Evolutionary conservation across 371 early-diverging fungal genomes (phyloP).

Genomic region (Rhizoclosmatium hyalinum): DNA sequence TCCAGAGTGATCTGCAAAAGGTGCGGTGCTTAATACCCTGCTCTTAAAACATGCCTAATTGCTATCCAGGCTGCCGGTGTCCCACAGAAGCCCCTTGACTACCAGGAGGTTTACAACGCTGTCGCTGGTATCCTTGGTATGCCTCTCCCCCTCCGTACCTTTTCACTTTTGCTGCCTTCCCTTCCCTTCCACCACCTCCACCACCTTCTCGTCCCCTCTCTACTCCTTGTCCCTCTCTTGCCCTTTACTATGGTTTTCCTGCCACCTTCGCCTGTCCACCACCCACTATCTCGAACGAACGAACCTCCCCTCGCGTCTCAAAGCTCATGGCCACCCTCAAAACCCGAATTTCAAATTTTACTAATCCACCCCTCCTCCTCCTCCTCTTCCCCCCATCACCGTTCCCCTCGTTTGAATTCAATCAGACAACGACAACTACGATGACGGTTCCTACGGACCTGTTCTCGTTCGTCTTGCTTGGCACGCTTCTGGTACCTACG

Average conservation of each 20-base stretch:
- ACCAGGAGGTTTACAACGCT: constrained; percentile 45
- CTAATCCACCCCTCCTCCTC: neutral
- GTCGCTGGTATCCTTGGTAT: constrained; percentile 29
- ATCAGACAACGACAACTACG: constrained; percentile 62
- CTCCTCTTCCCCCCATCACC: neutral
- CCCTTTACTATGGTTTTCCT: neutral
- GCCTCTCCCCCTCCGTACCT: no score
- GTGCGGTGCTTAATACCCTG: neutral
- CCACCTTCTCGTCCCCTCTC: neutral
- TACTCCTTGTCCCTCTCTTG: constrained; percentile 3
- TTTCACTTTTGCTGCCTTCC: no score
- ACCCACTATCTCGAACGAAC: neutral
- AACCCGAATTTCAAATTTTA: no score
- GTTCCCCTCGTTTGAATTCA: constrained; percentile 2
- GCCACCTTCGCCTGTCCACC: neutral
- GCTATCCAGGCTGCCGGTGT: constrained; percentile 21
- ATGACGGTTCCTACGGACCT: constrained; percentile 90
- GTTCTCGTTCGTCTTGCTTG: constrained; percentile 73
- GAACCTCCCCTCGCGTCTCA: neutral
- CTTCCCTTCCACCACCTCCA: no score
- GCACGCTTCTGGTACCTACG: constrained; percentile 95
- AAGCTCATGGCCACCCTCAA: no score
- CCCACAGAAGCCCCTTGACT: constrained; percentile 38
- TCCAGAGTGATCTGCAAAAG: constrained; percentile 33
- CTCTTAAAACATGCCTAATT: neutral